Percentiles rank a stretch among this genome's conserved stretches.
Conservation (phyloP, 345 rosid species). For the Populus nigra region DNA sequence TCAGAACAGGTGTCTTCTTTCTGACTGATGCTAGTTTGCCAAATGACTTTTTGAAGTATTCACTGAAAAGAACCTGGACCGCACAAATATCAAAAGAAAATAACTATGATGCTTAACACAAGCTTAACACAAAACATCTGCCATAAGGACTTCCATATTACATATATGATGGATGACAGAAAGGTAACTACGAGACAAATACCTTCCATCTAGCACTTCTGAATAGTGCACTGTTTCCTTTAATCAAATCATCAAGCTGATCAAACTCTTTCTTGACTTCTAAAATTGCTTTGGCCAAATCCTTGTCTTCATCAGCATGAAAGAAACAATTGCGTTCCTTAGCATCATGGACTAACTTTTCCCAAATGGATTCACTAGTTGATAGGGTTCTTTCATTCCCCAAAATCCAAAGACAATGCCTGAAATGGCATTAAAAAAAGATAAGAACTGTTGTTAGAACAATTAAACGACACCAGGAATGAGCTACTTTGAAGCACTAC, state of each 20-base stretch:
- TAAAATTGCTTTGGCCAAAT: constrained; percentile 31
- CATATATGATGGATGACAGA: neutral
- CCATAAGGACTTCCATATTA: neutral
- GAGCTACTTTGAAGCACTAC: neutral
- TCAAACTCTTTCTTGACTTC: constrained; percentile 38
- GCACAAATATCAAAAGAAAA: neutral
- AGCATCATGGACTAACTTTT: constrained; percentile 35
- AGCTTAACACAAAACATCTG: neutral
- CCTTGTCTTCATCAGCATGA: constrained; percentile 38
- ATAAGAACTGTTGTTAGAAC: neutral
- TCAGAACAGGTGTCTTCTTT: constrained; percentile 27
- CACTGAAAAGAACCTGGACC: constrained; percentile 50
- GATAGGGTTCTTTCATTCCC: constrained; percentile 43
- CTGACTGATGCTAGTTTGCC: constrained; percentile 32
- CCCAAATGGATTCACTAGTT: constrained; percentile 38
- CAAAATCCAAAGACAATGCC: constrained; percentile 57
- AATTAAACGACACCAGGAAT: neutral
- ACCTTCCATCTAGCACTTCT: constrained; percentile 51
- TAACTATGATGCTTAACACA: neutral
- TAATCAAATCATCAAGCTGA: constrained; percentile 43
- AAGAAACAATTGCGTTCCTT: constrained; percentile 43
- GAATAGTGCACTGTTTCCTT: constrained; percentile 30
- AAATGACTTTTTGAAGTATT: constrained; percentile 46
- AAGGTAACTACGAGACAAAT: neutral
- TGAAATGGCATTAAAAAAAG: constrained; percentile 5